These are phyloP conservation scores for Hibiscus tridactylites DNA, from an alignment of 345 rosid species.

Conservation along the genomic window DNA sequence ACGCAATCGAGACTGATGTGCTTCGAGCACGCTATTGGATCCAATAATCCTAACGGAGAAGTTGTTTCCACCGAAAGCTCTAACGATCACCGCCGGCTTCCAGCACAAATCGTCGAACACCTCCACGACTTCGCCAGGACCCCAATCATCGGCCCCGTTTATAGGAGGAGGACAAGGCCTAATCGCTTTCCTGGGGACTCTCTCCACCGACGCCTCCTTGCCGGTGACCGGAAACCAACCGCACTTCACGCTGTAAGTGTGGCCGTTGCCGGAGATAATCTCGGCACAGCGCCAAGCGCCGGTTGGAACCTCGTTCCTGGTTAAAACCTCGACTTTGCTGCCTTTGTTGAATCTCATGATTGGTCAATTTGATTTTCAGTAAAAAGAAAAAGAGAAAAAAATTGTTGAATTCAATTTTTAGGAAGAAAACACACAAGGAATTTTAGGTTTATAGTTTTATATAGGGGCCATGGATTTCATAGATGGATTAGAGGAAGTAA, in stretches of 20 bases:
- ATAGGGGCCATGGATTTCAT: background rate
- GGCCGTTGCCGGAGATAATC: constrained; percentile 59
- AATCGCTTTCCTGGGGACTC: constrained; percentile 47
- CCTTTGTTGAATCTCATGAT: constrained; percentile 39
- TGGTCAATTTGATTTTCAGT: background rate
- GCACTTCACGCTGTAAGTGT: constrained; percentile 38
- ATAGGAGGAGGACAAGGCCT: constrained; percentile 55
- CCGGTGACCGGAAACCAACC: constrained; percentile 12
- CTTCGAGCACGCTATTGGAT: background rate
- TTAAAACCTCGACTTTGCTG: constrained; percentile 50
- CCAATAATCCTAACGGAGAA: constrained; percentile 10
- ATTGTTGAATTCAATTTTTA: background rate
- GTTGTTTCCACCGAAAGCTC: background rate
- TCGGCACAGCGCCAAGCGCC: constrained; percentile 57
- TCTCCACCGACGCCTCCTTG: constrained; percentile 19
- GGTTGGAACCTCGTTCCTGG: constrained; percentile 27
- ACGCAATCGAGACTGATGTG: constrained; percentile 1
- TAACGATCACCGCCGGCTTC: constrained; percentile 11
- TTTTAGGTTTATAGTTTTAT: background rate
- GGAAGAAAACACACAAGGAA: background rate
- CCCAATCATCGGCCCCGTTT: background rate
- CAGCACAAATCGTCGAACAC: constrained; percentile 8
- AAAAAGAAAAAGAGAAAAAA: background rate
- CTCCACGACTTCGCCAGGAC: constrained; percentile 10
- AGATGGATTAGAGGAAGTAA: background rate